Percentiles rank a stretch among this genome's conserved stretches.
Evolutionary conservation across 805 yeast species (phyloP).

Genomic region (Ogataea ganodermae): DNA sequence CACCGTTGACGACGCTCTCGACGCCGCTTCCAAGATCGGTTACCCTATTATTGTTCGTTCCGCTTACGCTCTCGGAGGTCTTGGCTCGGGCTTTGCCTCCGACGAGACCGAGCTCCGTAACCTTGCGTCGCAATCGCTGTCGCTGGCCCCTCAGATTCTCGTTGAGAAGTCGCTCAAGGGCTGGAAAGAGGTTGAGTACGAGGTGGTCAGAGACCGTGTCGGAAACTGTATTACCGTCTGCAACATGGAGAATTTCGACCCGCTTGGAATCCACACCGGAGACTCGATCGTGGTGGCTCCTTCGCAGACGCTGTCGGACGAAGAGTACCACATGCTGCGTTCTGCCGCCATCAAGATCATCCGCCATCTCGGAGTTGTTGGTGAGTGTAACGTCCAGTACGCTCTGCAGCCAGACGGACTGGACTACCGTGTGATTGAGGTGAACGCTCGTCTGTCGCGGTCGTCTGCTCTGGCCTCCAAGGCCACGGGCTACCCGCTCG

Average conservation of each 20-base stretch:
- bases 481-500: slow-evolving; percentile 98
- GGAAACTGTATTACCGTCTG: slow-evolving; percentile 98
- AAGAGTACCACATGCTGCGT: slow-evolving; percentile 97
- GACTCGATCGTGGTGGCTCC: slow-evolving; percentile 99
- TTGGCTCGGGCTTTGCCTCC: slow-evolving; percentile 95
- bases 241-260: slow-evolving; percentile 99
- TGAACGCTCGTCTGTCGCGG: slow-evolving; percentile 94
- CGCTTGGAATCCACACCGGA: slow-evolving; percentile 97
- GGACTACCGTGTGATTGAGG: slow-evolving; percentile 96
- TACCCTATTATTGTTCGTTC: slow-evolving; percentile 97
- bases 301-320: slow-evolving; percentile 94
- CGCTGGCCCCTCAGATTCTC: slow-evolving; percentile 90
- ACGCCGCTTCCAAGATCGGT: slow-evolving; percentile 86
- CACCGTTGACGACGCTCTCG: slow-evolving; percentile 86
- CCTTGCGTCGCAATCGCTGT: slow-evolving; percentile 84
- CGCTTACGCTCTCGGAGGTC: slow-evolving; percentile 95
- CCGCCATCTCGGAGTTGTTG: slow-evolving; percentile 97
- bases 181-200: slow-evolving; percentile 99
- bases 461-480: slow-evolving; percentile 98
- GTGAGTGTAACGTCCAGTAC: slow-evolving; percentile 98
- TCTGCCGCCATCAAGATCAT: slow-evolving; percentile 96
- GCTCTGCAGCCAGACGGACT: slow-evolving; percentile 94
- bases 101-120: slow-evolving; percentile 80
- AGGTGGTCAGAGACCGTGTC: slow-evolving; percentile 94
- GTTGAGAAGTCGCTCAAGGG: slow-evolving; percentile 98